phyloP scores from a whole-genome alignment of 2,329 filamentous ascomycete genomes.

The Neofusicoccum kwambonambiense region DNA sequence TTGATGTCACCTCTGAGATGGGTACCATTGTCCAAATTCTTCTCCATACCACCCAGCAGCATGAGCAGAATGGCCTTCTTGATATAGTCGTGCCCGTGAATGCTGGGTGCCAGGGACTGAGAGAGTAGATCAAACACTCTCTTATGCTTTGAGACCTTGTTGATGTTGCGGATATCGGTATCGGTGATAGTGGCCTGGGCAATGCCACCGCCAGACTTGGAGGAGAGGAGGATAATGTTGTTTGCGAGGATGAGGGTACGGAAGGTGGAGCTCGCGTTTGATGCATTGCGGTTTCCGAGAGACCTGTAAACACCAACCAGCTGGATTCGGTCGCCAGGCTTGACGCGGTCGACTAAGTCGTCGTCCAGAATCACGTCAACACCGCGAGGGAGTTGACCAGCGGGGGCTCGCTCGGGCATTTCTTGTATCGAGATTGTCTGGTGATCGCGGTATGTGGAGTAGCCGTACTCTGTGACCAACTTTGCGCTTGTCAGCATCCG shows the following conservation, averaged over 20 bases:
- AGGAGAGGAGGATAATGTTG: constrained; percentile 90
- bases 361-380: constrained; percentile 97
- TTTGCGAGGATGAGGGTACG: constrained; percentile 93
- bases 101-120: constrained; percentile 92
- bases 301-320: constrained; percentile 95
- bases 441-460: constrained; percentile 93
- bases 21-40: constrained; percentile 96
- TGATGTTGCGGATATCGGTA: constrained; percentile 97
- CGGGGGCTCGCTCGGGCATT: constrained; percentile 95
- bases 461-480: constrained; percentile 91
- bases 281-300: constrained; percentile 89
- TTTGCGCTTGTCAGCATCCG: constrained; percentile 26
- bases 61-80: constrained; percentile 97
- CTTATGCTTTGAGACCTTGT: constrained; percentile 92
- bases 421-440: constrained; percentile 98
- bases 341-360: constrained; percentile 90
- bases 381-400: constrained; percentile 89
- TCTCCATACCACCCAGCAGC: constrained; percentile 94
- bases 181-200: constrained; percentile 91
- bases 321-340: constrained; percentile 94
- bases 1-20: constrained; percentile 99
- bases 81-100: constrained; percentile 95
- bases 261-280: constrained; percentile 87
- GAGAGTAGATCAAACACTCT: constrained; percentile 90
- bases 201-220: constrained; percentile 92